Conservation (phyloP, 169 alveolate species). For the Neospora caninum region DNA sequence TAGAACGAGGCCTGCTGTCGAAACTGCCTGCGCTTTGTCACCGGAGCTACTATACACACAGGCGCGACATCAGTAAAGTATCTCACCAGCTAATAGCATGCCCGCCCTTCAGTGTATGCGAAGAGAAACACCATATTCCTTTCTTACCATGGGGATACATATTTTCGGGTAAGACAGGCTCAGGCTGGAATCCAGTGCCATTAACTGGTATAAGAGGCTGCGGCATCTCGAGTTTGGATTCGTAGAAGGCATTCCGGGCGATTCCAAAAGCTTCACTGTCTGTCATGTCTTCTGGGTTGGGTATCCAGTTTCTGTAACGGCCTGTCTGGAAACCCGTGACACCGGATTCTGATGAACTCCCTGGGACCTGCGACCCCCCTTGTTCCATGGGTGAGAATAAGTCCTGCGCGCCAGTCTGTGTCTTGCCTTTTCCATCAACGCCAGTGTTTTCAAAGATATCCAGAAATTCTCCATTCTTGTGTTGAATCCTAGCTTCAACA, state of each 20-base stretch:
- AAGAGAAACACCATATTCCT: not conserved
- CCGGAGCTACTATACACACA: no score
- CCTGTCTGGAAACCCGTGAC: not conserved
- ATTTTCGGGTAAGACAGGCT: constrained; percentile 9
- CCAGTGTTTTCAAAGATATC: not conserved
- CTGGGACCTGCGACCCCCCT: not conserved
- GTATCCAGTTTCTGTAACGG: not conserved
- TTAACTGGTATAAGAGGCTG: not conserved
- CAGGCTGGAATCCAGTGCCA: constrained; percentile 35
- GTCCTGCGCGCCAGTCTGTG: not conserved
- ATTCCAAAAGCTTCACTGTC: constrained; percentile 7
- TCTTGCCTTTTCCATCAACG: not conserved
- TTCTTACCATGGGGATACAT: constrained; percentile 30
- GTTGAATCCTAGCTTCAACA: not conserved
- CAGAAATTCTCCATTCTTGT: not conserved
- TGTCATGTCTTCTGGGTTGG: not conserved
- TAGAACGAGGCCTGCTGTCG: no score
- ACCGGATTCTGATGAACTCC: not conserved
- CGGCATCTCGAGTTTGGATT: constrained; percentile 32
- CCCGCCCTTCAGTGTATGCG: not conserved
- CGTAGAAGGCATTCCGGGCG: constrained; percentile 17
- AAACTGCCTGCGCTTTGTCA: no score
- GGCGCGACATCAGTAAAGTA: no score
- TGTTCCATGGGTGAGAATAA: not conserved
- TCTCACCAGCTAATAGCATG: no score